Conservation (phyloP, 1,284 basidiomycete genomes). For the Apiotrichum mycotoxinovorans region DNA sequence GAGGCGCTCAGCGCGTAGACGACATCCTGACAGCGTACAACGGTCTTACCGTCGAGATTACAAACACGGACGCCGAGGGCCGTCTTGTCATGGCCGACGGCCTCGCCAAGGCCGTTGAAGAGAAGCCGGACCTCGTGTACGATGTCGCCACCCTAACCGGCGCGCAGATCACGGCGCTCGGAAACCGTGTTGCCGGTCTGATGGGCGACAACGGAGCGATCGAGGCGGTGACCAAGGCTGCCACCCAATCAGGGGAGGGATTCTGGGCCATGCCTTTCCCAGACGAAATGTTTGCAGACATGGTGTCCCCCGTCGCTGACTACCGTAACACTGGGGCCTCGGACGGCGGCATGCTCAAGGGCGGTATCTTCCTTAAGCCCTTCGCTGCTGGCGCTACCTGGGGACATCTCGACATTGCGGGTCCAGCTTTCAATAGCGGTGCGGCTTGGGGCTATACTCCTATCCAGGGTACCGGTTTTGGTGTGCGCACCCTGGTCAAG, state of each 20-base stretch:
- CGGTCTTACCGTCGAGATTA: conserved; percentile 10
- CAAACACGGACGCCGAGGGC: conserved; percentile 17
- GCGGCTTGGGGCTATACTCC: conserved; percentile 16
- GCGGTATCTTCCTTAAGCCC: conserved; percentile 19
- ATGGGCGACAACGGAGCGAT: conserved; percentile 21
- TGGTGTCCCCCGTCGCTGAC: conserved; percentile 17
- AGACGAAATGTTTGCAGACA: conserved; percentile 18
- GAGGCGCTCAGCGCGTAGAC: conserved; percentile 8
- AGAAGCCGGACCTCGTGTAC: conserved; percentile 10
- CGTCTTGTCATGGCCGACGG: conserved; percentile 17
- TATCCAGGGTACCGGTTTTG: conserved; percentile 21
- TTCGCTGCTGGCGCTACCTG: conserved; percentile 22
- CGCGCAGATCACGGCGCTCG: conserved; percentile 17
- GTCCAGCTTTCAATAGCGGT: conserved; percentile 17
- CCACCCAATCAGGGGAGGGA: conserved; percentile 9
- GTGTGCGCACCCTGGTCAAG: conserved; percentile 19
- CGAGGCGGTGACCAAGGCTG: conserved; percentile 11
- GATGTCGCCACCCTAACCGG: conserved; percentile 20
- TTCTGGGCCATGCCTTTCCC: conserved; percentile 23
- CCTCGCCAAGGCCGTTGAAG: conserved; percentile 4
- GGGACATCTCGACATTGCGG: conserved; percentile 22
- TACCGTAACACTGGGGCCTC: conserved; percentile 16
- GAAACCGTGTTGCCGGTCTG: conserved; percentile 18
- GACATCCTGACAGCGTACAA: conserved; percentile 6
- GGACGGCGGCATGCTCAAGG: conserved; percentile 20